These are phyloP conservation scores for Cladosporium austrohemisphaericum DNA, from an alignment of 2,329 filamentous ascomycete species.

Conservation along the genomic window DNA sequence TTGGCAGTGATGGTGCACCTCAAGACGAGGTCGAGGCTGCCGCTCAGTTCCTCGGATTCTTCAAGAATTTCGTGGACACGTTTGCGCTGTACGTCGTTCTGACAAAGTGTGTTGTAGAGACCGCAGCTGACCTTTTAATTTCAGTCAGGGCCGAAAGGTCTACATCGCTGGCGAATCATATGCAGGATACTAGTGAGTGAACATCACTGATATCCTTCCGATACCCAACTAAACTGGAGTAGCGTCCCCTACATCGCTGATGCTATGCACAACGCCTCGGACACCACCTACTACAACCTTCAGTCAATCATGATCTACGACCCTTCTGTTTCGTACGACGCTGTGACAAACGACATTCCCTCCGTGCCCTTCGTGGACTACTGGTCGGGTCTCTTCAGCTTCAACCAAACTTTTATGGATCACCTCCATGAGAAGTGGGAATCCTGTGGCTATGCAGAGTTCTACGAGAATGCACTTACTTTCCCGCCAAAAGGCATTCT, in stretches of 20 bases:
- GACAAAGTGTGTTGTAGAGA: background rate
- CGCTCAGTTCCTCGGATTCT: conserved; percentile 42
- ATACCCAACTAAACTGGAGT: conserved; percentile 26
- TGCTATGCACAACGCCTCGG: conserved; percentile 66
- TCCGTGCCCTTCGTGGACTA: conserved; percentile 59
- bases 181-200: conserved; percentile 25
- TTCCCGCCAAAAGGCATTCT: conserved; percentile 66
- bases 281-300: conserved; percentile 65
- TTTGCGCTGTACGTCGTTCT: conserved; percentile 6
- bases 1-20: conserved; percentile 33
- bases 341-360: conserved; percentile 50
- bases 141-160: conserved; percentile 46
- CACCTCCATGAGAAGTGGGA: conserved; percentile 49
- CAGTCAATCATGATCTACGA: conserved; percentile 70
- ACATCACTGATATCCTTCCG: too few relatives aligned
- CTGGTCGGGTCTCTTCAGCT: conserved; percentile 57
- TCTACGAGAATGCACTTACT: conserved; percentile 57
- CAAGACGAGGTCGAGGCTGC: conserved; percentile 40
- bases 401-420: conserved; percentile 58
- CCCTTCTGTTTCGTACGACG: conserved; percentile 56
- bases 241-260: conserved; percentile 66
- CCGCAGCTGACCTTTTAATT: conserved; percentile 23
- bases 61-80: conserved; percentile 46
- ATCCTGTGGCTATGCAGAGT: conserved; percentile 61
- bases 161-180: conserved; percentile 65